Evolutionary conservation across 2,329 filamentous ascomycete genomes (phyloP).

Genomic region (Aspergillus sp.): DNA sequence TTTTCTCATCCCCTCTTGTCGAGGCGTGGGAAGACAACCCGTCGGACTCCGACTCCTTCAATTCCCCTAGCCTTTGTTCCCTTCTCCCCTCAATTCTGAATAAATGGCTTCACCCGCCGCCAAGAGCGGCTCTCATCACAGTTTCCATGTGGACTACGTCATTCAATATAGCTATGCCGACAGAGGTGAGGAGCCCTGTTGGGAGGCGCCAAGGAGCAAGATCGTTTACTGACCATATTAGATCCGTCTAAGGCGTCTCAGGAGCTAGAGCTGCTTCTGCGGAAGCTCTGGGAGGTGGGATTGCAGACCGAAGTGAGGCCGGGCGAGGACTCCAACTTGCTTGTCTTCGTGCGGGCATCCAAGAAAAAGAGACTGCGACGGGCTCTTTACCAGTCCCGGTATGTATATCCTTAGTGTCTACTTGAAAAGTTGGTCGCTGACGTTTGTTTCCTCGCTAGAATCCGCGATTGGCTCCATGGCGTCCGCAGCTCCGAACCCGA

Average conservation of each 20-base stretch:
- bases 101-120: conserved; percentile 32
- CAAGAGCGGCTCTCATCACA: conserved; percentile 43
- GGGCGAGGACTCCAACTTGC: conserved; percentile 71
- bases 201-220: not conserved
- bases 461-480: conserved; percentile 94
- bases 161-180: conserved; percentile 73
- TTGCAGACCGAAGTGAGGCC: conserved; percentile 84
- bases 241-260: conserved; percentile 69
- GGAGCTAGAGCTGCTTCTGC: conserved; percentile 76
- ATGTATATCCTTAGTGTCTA: conserved; percentile 11
- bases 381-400: conserved; percentile 82
- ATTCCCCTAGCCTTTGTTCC: not conserved
- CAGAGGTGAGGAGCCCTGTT: conserved; percentile 53
- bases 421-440: not conserved
- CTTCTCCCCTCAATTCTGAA: not conserved
- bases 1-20: not conserved
- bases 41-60: not conserved
- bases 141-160: conserved; percentile 83
- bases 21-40: not conserved
- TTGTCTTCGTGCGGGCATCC: conserved; percentile 81
- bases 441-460: conserved; percentile 48
- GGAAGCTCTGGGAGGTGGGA: conserved; percentile 73
- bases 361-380: conserved; percentile 69
- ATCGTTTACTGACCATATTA: conserved; percentile 34
- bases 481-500: conserved; percentile 77